These are phyloP conservation scores for Scorias spongiosa DNA, from an alignment of 2,329 filamentous ascomycete species.

Conservation along the genomic window DNA sequence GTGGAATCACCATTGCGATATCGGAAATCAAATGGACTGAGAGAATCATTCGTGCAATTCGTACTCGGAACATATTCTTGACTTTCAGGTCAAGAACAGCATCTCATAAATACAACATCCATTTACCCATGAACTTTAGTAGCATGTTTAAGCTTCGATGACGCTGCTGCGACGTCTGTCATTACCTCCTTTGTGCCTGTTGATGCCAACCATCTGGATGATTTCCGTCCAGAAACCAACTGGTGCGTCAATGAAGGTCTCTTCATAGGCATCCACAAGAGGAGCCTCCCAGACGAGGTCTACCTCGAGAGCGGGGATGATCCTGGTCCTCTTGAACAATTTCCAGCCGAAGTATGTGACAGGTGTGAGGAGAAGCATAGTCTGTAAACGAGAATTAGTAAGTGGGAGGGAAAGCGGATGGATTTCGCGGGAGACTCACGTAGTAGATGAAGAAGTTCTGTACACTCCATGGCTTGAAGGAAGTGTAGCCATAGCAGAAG, in stretches of 20 bases:
- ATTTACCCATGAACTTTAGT: no score
- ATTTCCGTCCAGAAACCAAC: constrained; percentile 43
- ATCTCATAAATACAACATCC: no score
- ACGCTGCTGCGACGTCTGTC: constrained; percentile 7
- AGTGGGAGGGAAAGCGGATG: constrained; percentile 39
- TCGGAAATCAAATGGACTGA: no score
- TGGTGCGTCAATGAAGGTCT: constrained; percentile 32
- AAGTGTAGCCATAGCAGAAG: constrained; percentile 41
- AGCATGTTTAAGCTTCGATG: no score
- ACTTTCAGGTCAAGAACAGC: no score
- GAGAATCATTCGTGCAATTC: no score
- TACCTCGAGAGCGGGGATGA: constrained; percentile 38
- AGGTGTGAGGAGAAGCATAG: constrained; percentile 39
- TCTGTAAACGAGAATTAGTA: constrained; percentile 20
- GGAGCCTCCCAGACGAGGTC: constrained; percentile 49
- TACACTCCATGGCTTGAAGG: constrained; percentile 32
- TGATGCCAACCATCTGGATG: constrained; percentile 27
- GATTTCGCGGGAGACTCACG: constrained; percentile 14
- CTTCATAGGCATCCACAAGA: constrained; percentile 43
- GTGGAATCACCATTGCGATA: no score
- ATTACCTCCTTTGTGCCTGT: constrained; percentile 10
- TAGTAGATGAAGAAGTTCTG: constrained; percentile 37
- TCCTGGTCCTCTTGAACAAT: constrained; percentile 42
- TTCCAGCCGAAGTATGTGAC: constrained; percentile 48
- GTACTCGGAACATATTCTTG: no score